A percentile compares a stretch with the other conserved stretches of the same genome.
Evolutionary conservation across 2,329 filamentous ascomycete genomes (phyloP).

Genomic region (Trichoderma simmonsii): DNA sequence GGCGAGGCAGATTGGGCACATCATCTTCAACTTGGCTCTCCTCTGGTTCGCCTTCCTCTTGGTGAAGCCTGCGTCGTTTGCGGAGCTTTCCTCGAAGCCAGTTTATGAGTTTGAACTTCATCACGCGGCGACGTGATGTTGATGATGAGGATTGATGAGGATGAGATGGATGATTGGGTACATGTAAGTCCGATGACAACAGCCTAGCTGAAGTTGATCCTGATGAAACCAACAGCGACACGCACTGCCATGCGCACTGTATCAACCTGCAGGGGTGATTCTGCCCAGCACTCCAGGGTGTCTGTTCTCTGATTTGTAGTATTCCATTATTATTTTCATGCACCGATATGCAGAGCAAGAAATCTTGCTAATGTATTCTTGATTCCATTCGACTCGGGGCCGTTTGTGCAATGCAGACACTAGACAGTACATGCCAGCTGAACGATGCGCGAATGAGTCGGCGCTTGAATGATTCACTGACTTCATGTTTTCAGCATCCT

Average conservation of each 20-base stretch:
- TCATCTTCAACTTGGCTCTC: neutral
- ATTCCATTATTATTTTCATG: neutral
- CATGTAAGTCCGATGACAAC: neutral
- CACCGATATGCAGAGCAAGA: neutral
- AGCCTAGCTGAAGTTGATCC: neutral
- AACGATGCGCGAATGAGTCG: too few species aligned
- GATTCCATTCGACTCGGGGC: neutral
- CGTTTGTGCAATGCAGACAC: neutral
- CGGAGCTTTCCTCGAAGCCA: neutral
- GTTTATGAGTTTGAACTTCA: neutral
- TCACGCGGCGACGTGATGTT: neutral
- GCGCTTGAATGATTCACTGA: too few species aligned
- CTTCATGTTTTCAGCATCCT: too few species aligned
- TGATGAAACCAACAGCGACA: neutral
- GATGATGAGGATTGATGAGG: neutral
- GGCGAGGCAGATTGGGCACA: neutral
- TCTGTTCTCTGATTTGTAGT: neutral
- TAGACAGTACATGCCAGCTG: too few species aligned
- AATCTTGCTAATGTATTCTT: neutral
- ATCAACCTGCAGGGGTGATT: neutral
- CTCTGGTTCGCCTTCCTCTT: fast-evolving
- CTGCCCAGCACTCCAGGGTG: neutral
- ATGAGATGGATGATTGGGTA: neutral
- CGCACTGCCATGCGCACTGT: neutral
- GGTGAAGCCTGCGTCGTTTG: neutral